Conservation (phyloP, 345 rosid species). For the Brassica nigra region DNA sequence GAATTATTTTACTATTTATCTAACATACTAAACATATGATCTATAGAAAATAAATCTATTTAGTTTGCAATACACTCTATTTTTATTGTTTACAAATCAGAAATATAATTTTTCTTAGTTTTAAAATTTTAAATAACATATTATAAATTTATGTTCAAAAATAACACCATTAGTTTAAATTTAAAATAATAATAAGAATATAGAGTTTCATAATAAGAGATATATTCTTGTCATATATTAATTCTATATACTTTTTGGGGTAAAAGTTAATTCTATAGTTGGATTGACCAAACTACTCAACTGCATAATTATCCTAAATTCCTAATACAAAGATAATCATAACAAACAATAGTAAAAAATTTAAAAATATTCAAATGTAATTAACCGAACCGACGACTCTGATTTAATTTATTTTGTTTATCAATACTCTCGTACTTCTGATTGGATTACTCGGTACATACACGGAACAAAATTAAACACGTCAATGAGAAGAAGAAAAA, state of each 20-base stretch:
- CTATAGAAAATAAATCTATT: too few species aligned
- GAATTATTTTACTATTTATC: not conserved
- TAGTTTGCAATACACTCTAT: too few species aligned
- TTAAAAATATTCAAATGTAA: not conserved
- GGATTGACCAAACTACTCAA: not conserved
- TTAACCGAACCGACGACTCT: not conserved
- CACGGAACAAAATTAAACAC: constrained; percentile 6
- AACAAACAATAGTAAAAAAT: not conserved
- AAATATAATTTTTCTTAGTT: not conserved
- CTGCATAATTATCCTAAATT: not conserved
- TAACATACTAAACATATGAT: not conserved
- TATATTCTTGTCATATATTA: too few species aligned
- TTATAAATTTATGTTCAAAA: not conserved
- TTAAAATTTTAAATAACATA: too few species aligned
- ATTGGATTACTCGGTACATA: not conserved
- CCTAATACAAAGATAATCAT: not conserved
- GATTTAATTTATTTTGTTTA: not conserved
- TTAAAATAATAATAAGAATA: too few species aligned
- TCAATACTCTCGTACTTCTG: not conserved
- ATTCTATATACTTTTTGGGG: too few species aligned
- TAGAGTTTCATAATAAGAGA: too few species aligned
- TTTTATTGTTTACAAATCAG: too few species aligned
- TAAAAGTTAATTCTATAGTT: too few species aligned
- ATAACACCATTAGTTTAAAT: not conserved
- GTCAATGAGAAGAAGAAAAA: not conserved